Base-by-base conservation (phyloP, 768 basidiomycete species). In the Vishniacozyma victoriae region DNA sequence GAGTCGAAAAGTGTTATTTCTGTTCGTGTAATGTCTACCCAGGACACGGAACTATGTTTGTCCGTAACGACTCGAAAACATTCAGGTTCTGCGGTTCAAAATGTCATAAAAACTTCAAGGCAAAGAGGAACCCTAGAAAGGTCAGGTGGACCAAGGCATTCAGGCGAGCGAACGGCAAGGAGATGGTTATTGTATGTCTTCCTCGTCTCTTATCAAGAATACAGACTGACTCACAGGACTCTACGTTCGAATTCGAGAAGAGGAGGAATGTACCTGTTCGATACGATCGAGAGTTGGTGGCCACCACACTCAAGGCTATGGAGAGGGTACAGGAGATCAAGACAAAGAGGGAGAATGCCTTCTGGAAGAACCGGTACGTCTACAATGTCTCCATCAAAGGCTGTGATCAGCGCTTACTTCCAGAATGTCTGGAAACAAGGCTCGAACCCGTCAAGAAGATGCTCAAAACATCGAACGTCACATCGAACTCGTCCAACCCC, bases 61-160 rank as follows among this genome's bases (percentile, higher is more conserved):
- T 99, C 46, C 79, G 95, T 53, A 99, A 99, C 75, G 95, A 99
- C 73, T 83, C 92, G 49, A 97, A 99, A 77, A 84, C 89, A 53
- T 99, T 97, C 75, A 80, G 92, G 38, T 97, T 99, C 74, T 99
- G 95, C 74, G 87, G 89, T 7, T 91, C 88, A 69, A 97, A 97
- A 87, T 99, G 95, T 72, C 88, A 96, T 74, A 97, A 97, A 76
- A 99, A 96, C 75, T 99, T 99, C 82, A 99, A 99, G 74, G 96
- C 97, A 95, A 97, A 97, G 77, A 86, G 95, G 31, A 99, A 97
- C 75, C 95, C 95, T 37, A 84, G 95, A 52, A 99, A 99, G 75
- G 92, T 99, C 29, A 79, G 88, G 61, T 99, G 95, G 95, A 99
- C 95, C 37, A 99, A 99, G 74, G 95, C 95, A 18, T 99, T 99